Conservation (phyloP, 345 rosid genomes). For the Populus nigra region DNA sequence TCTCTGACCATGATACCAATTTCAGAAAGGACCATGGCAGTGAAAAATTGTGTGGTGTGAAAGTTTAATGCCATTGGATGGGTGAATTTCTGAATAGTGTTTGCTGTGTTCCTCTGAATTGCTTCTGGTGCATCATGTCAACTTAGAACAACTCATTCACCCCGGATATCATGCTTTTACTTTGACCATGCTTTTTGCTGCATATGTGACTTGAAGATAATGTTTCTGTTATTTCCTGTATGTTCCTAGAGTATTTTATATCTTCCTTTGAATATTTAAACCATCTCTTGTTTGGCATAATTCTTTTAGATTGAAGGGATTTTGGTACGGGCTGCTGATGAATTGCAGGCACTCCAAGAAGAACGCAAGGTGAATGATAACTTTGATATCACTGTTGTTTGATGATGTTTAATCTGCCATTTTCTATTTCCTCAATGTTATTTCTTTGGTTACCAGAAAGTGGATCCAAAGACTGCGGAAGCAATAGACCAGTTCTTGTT, state of each 20-base stretch:
- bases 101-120: not conserved
- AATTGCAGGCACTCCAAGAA: conserved; percentile 81
- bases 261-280: not conserved
- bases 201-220: not conserved
- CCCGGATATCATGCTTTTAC: too few species aligned
- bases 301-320: conserved; percentile 74
- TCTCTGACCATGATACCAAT: too few species aligned
- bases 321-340: conserved; percentile 73
- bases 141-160: not conserved
- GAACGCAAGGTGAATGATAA: conserved; percentile 66
- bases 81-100: not conserved
- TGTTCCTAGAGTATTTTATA: not conserved
- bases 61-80: not conserved
- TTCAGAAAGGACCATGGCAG: too few species aligned
- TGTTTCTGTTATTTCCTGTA: not conserved
- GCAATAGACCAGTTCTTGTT: conserved; percentile 76
- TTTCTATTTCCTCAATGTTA: not conserved
- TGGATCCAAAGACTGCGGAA: conserved; percentile 82
- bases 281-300: conserved; percentile 1
- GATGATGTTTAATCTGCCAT: not conserved
- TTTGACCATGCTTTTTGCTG: not conserved
- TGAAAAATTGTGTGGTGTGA: too few species aligned
- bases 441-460: conserved; percentile 53
- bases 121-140: not conserved
- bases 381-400: not conserved